Evolutionary conservation across 2,329 filamentous ascomycete genomes (phyloP).

Genomic region (Diaporthe humulicola): DNA sequence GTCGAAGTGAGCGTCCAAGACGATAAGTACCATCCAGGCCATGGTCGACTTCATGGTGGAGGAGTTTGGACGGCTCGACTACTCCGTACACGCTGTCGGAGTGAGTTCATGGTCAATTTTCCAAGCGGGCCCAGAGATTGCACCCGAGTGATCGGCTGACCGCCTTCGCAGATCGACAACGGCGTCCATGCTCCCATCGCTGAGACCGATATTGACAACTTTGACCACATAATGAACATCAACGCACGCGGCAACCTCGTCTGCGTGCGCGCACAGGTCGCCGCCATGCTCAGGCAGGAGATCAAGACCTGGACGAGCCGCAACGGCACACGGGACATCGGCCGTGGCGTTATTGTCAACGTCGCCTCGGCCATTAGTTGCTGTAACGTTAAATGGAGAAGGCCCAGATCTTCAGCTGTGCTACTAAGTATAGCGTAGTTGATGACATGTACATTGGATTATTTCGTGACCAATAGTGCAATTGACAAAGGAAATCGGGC

Average conservation of each 20-base stretch:
- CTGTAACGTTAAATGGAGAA: no score
- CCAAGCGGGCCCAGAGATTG: not conserved
- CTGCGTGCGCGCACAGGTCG: conserved; percentile 38
- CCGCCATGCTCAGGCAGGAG: conserved; percentile 41
- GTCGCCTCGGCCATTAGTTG: conserved; percentile 41
- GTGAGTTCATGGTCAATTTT: conserved; percentile 29
- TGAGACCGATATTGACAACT: conserved; percentile 41
- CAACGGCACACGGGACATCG: conserved; percentile 41
- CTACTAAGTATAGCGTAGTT: no score
- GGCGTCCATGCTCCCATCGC: conserved; percentile 39
- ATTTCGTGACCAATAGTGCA: no score
- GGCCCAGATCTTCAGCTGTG: no score
- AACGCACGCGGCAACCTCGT: conserved; percentile 42
- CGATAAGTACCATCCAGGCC: conserved; percentile 38
- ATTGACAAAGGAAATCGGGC: no score
- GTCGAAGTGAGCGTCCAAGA: conserved; percentile 40
- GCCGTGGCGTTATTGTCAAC: conserved; percentile 42
- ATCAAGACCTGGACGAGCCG: conserved; percentile 41
- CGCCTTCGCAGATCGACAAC: conserved; percentile 35
- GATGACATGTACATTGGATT: no score
- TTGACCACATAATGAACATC: conserved; percentile 44
- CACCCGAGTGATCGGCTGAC: not conserved
- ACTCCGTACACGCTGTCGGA: conserved; percentile 43
- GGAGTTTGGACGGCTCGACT: conserved; percentile 43
- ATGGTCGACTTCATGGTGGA: conserved; percentile 43